phyloP scores from a whole-genome alignment of 2,329 filamentous ascomycete species.

The Colletotrichum melonis region DNA sequence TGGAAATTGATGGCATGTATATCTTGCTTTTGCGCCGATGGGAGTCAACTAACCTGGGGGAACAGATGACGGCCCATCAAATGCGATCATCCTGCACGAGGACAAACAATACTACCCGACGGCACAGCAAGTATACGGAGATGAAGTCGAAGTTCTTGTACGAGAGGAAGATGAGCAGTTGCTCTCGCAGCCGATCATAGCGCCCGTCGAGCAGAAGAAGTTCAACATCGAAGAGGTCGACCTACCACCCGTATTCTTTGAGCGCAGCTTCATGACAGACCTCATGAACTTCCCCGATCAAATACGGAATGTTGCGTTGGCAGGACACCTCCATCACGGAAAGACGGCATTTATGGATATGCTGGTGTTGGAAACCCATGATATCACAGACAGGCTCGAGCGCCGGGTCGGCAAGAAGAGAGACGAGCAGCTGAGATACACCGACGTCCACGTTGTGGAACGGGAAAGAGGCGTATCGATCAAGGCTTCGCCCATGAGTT shows the following conservation, averaged over 20 bases:
- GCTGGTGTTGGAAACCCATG: slow-evolving; percentile 95
- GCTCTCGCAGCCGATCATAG: slow-evolving; percentile 91
- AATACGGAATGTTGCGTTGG: slow-evolving; percentile 90
- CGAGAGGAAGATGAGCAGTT: slow-evolving; percentile 98
- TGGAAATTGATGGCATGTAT: slow-evolving; percentile 85
- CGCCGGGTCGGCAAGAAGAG: slow-evolving; percentile 83
- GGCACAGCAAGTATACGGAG: slow-evolving; percentile 94
- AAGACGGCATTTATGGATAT: slow-evolving; percentile 99
- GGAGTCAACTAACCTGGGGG: slow-evolving; percentile 1
- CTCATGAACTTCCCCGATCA: slow-evolving; percentile 96
- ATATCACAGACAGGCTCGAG: slow-evolving; percentile 82
- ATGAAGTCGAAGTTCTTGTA: slow-evolving; percentile 93
- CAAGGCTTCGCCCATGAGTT: slow-evolving; percentile 93
- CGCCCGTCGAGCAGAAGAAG: slow-evolving; percentile 93
- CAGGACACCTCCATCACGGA: slow-evolving; percentile 94
- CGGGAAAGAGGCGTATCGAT: slow-evolving; percentile 90
- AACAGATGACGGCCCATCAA: slow-evolving; percentile 79
- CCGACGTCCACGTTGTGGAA: slow-evolving; percentile 90
- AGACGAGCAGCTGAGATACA: slow-evolving; percentile 94
- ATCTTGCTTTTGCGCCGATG: background rate
- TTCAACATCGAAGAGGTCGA: slow-evolving; percentile 94
- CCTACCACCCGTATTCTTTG: slow-evolving; percentile 88
- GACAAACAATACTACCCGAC: slow-evolving; percentile 99
- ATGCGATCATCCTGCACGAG: slow-evolving; percentile 97
- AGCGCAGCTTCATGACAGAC: slow-evolving; percentile 92